A percentile compares a stretch with the other conserved stretches of the same genome.
phyloP scores from a whole-genome alignment of 495 filamentous ascomycete genomes.

The Hypoxylon fragiforme region DNA sequence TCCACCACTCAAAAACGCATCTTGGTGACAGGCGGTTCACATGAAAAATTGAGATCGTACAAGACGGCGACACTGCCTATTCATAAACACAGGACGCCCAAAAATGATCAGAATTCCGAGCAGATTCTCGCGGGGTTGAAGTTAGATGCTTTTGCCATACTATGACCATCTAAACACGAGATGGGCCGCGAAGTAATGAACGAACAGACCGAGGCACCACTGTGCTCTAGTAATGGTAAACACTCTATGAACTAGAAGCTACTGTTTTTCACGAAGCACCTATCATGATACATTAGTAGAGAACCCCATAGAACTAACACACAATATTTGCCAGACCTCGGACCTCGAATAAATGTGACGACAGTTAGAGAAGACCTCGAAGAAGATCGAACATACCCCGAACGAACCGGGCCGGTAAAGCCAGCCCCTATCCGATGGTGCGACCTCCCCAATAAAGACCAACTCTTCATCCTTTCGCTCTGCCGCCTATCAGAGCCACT shows the following conservation, averaged over 20 bases:
- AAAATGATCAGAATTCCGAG: not conserved
- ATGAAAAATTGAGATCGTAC: not conserved
- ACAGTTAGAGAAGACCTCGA: slow-evolving; percentile 1
- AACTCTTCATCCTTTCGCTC: slow-evolving; percentile 56
- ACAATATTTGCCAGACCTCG: slow-evolving; percentile 6
- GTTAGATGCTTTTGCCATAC: not conserved
- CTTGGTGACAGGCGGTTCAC: not conserved
- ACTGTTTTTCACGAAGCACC: no score
- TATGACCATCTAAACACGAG: not conserved
- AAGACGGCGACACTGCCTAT: not conserved
- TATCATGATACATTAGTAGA: no score
- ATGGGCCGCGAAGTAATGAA: slow-evolving; percentile 22
- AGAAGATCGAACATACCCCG: no score
- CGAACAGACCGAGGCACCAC: slow-evolving; percentile 2
- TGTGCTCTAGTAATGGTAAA: slow-evolving; percentile 23
- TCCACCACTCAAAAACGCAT: not conserved
- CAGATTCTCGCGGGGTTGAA: not conserved
- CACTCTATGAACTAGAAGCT: not conserved
- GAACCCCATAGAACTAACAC: no score
- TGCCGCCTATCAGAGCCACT: slow-evolving; percentile 56
- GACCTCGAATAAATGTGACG: slow-evolving; percentile 3
- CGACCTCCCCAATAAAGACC: slow-evolving; percentile 54
- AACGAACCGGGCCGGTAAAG: slow-evolving; percentile 1
- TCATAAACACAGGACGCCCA: not conserved
- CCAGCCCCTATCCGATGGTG: slow-evolving; percentile 35